Base-by-base conservation (phyloP, 2,329 filamentous ascomycete genomes). In the Cercospora sojina region DNA sequence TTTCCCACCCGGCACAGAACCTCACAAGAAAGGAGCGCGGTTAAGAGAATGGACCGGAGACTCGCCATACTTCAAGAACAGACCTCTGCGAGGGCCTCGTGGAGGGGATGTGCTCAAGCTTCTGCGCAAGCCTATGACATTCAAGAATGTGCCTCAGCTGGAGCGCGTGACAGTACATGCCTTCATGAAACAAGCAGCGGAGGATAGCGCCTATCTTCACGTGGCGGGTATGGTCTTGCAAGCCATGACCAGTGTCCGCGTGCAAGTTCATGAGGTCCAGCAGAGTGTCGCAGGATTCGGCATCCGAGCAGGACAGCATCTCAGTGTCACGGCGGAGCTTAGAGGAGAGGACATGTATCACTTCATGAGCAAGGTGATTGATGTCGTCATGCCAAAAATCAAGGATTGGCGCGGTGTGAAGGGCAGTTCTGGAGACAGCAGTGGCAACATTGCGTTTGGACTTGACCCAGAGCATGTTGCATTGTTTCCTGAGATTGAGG, bases 1-100 rank as follows among this genome's bases (percentile, higher is more conserved):
- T 83, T 87, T 83, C 61, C 91, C 92, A 1, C 93, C 93, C 0
- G 93, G 93, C 66, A 90, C 90, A 82, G 77, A 84, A 78, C 78
- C 83, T 10, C 81, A 84, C 18, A 72, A 83, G 61, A 85, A 85
- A 75, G 80, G 83, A 2, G 87, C 92, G 67, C 88, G 91, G 69
- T 82, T 98, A 73, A 88, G 95, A 65, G 82, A 86, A 74, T 99
- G 95, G 95, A 90, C 94, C 67, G 93, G 90, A 73, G 91, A 90
- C 61, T 96, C 92, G 7, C 95, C 94, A 2, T 99, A 99, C 82
- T 93, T 93, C 84, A 92, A 93, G 82, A 96, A 96, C 80, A 87
- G 95, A 74, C 90, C 91, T 4, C 87, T 91, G 71, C 89, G 95
- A 70, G 91, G 90, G 1, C 95, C 95, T 5, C 87, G 94, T 75